Evolutionary conservation across 2,329 filamentous ascomycete genomes (phyloP).

Genomic region (Arthroderma uncinatum): DNA sequence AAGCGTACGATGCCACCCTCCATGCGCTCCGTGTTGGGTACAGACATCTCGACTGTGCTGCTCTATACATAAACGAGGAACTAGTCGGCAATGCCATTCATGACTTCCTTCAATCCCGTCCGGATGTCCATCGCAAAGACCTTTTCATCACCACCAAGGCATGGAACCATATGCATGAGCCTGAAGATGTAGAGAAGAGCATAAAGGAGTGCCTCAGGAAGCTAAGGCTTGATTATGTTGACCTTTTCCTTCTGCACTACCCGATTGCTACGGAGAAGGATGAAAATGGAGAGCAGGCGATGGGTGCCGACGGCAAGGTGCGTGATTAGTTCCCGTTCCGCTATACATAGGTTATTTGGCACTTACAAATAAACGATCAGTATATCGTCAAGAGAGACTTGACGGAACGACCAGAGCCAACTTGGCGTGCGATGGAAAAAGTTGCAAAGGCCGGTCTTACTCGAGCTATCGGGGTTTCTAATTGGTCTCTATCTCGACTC

Average conservation of each 20-base stretch:
- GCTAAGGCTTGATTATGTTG: slow-evolving; percentile 59
- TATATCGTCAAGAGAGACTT: slow-evolving; percentile 53
- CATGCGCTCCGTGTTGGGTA: slow-evolving; percentile 43
- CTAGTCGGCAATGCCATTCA: slow-evolving; percentile 43
- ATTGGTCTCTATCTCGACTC: slow-evolving; percentile 50
- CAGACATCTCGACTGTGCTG: slow-evolving; percentile 46
- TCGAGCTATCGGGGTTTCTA: slow-evolving; percentile 65
- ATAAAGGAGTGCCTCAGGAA: slow-evolving; percentile 52
- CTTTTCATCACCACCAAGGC: slow-evolving; percentile 45
- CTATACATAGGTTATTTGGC: slow-evolving; percentile 9
- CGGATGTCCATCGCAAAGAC: slow-evolving; percentile 39
- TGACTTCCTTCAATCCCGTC: slow-evolving; percentile 44
- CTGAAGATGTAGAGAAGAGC: slow-evolving; percentile 38
- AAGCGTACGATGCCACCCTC: slow-evolving; percentile 43
- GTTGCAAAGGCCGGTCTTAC: slow-evolving; percentile 50
- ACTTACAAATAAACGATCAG: slow-evolving; percentile 12
- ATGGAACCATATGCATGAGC: slow-evolving; percentile 43
- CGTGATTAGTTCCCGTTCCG: slow-evolving; percentile 8
- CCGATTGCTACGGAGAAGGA: slow-evolving; percentile 32
- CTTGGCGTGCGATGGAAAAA: slow-evolving; percentile 58
- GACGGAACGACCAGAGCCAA: slow-evolving; percentile 51
- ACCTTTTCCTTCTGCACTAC: slow-evolving; percentile 53
- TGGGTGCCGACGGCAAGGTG: slow-evolving; percentile 1
- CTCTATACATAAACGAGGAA: slow-evolving; percentile 44
- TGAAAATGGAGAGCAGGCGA: slow-evolving; percentile 1